Percentiles rank a stretch among this genome's conserved stretches.
phyloP scores from a whole-genome alignment of 495 filamentous ascomycete genomes.

The Tuber borchii region DNA sequence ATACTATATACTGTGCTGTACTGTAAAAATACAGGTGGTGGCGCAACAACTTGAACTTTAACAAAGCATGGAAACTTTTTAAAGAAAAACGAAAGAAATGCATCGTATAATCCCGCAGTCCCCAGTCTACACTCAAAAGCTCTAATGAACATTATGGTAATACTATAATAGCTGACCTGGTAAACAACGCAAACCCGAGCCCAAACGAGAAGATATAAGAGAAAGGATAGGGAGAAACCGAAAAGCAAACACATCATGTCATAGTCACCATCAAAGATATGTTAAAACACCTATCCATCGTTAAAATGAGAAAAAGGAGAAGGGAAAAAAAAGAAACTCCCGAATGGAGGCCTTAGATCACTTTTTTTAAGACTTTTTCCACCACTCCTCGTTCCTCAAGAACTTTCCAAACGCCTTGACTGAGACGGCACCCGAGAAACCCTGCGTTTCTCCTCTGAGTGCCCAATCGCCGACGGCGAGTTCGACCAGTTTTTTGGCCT shows the following conservation, averaged over 20 bases:
- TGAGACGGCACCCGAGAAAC: slow-evolving; percentile 24
- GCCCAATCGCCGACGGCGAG: slow-evolving; percentile 39
- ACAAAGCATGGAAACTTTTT: neutral
- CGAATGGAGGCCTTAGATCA: neutral
- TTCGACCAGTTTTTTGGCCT: slow-evolving; percentile 39
- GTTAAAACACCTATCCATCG: neutral
- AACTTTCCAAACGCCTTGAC: slow-evolving; percentile 36
- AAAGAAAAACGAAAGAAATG: neutral
- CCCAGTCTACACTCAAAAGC: neutral
- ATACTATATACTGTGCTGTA: neutral
- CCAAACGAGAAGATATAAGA: neutral
- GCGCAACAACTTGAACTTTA: neutral
- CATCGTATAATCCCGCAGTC: neutral
- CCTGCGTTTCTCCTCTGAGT: slow-evolving; percentile 21
- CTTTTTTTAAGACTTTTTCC: slow-evolving; percentile 28
- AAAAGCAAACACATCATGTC: neutral
- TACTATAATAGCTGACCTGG: neutral
- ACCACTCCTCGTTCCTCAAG: slow-evolving; percentile 31
- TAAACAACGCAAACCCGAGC: neutral
- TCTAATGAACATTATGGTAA: neutral
- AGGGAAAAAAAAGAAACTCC: neutral
- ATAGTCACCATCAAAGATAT: neutral
- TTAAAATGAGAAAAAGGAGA: neutral
- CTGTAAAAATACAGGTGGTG: neutral
- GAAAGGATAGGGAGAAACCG: neutral